These are phyloP conservation scores for Solanum medicagineum DNA, from an alignment of 257 asterid genomes.

Conservation along the genomic window DNA sequence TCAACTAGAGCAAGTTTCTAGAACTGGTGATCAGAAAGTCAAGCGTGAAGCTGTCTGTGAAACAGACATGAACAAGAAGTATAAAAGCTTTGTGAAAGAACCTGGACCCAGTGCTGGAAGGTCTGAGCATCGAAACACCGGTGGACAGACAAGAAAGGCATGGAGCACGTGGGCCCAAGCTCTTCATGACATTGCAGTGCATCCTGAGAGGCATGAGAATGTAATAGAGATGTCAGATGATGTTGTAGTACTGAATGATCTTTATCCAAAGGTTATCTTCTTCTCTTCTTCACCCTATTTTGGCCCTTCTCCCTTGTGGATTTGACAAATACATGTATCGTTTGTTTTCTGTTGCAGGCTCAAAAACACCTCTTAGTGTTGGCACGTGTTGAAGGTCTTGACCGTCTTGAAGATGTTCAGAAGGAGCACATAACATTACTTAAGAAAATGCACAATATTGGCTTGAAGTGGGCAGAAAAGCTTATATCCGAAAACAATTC, in stretches of 20 bases:
- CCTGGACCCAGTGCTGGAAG: constrained; percentile 14
- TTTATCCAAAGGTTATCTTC: constrained; percentile 76
- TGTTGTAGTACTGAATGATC: constrained; percentile 69
- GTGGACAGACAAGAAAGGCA: constrained; percentile 14
- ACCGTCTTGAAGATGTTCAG: constrained; percentile 49
- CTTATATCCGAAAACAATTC: constrained; percentile 40
- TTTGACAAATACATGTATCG: background rate
- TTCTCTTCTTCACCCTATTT: constrained; percentile 1
- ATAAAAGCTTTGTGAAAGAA: constrained; percentile 24
- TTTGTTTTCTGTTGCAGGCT: constrained; percentile 38
- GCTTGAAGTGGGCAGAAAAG: constrained; percentile 67
- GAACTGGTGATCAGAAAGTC: constrained; percentile 29
- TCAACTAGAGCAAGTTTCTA: constrained; percentile 3
- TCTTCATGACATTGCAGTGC: constrained; percentile 64
- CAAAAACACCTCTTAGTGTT: constrained; percentile 57
- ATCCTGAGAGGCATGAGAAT: constrained; percentile 47
- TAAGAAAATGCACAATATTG: constrained; percentile 60
- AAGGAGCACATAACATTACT: constrained; percentile 47
- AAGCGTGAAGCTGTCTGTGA: constrained; percentile 37
- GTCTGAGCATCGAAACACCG: constrained; percentile 1
- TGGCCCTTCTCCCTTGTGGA: background rate
- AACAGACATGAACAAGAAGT: constrained; percentile 37
- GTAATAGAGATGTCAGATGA: constrained; percentile 49
- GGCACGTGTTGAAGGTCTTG: constrained; percentile 66
- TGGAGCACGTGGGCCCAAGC: constrained; percentile 68